These are phyloP conservation scores for Pyricularia grisea DNA, from an alignment of 2,329 filamentous ascomycete species.

Conservation along the genomic window DNA sequence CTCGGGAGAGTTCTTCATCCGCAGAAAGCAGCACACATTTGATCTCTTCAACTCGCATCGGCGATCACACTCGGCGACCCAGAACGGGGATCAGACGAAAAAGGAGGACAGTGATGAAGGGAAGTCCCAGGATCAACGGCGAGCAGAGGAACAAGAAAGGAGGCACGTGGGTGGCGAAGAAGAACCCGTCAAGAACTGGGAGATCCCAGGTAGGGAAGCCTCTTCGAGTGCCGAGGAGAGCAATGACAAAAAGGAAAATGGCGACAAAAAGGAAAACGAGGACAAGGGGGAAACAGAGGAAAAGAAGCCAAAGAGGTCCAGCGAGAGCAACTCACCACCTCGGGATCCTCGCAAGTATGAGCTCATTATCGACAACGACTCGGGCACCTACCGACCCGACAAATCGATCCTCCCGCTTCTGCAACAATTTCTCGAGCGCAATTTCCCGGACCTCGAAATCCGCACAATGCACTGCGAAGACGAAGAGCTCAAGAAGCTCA, in stretches of 20 bases:
- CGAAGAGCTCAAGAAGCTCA: conserved; percentile 62
- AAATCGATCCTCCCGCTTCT: conserved; percentile 64
- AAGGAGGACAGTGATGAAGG: not conserved
- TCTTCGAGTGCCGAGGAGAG: not conserved
- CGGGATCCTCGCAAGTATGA: conserved; percentile 57
- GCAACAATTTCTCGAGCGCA: conserved; percentile 57
- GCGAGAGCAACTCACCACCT: conserved; percentile 37
- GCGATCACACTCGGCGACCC: not conserved
- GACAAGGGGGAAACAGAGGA: not conserved
- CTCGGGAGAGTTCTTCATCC: conserved; percentile 87
- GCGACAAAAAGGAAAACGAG: too few species aligned
- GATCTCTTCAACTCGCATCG: not conserved
- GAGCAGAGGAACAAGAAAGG: conserved; percentile 11
- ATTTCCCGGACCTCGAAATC: conserved; percentile 71
- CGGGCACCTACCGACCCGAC: conserved; percentile 85
- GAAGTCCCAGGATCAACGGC: not conserved
- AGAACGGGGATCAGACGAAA: not conserved
- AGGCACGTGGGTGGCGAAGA: not conserved
- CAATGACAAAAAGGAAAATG: not conserved
- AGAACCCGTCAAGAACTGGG: not conserved
- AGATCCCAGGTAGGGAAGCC: not conserved
- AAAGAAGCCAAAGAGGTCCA: not conserved
- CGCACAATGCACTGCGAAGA: conserved; percentile 71
- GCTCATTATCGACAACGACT: conserved; percentile 90
- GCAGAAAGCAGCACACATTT: conserved; percentile 24